phyloP scores from a whole-genome alignment of 345 rosid species.

The Mercurialis annua region DNA sequence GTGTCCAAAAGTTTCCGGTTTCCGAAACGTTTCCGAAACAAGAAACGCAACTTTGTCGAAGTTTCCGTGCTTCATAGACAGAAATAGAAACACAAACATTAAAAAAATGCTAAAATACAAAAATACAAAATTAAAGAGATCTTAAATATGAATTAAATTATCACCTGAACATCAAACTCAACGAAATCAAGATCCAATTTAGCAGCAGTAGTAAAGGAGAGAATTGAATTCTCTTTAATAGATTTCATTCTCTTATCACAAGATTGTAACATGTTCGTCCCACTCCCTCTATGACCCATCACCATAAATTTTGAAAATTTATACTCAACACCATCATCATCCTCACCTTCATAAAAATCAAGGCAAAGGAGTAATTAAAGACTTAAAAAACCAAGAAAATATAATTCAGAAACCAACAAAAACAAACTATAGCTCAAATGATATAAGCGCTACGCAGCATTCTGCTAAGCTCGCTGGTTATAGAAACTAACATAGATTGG shows the following conservation, averaged over 20 bases:
- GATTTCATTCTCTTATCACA: conserved; percentile 29
- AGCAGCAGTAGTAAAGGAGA: conserved; percentile 23
- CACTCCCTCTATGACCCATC: conserved; percentile 31
- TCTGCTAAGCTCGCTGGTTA: neutral
- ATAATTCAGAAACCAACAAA: neutral
- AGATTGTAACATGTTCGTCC: conserved; percentile 28
- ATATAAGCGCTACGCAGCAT: too few species aligned
- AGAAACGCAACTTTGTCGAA: too few species aligned
- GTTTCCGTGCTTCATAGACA: too few species aligned
- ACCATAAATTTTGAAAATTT: conserved; percentile 24
- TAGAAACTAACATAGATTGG: conserved; percentile 26
- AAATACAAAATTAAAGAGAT: neutral
- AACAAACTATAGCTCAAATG: neutral
- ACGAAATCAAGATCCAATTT: conserved; percentile 23
- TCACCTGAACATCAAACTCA: conserved; percentile 33
- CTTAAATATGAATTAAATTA: neutral
- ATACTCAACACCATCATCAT: neutral
- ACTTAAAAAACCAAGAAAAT: neutral
- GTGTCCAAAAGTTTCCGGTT: too few species aligned
- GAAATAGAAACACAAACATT: too few species aligned
- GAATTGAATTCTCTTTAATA: conserved; percentile 26
- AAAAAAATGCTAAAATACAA: too few species aligned
- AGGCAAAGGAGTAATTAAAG: too few species aligned
- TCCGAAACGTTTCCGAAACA: too few species aligned
- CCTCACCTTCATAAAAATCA: neutral